These are phyloP conservation scores for Penicillium oxalicum DNA, from an alignment of 2,329 filamentous ascomycete genomes.

Conservation along the genomic window DNA sequence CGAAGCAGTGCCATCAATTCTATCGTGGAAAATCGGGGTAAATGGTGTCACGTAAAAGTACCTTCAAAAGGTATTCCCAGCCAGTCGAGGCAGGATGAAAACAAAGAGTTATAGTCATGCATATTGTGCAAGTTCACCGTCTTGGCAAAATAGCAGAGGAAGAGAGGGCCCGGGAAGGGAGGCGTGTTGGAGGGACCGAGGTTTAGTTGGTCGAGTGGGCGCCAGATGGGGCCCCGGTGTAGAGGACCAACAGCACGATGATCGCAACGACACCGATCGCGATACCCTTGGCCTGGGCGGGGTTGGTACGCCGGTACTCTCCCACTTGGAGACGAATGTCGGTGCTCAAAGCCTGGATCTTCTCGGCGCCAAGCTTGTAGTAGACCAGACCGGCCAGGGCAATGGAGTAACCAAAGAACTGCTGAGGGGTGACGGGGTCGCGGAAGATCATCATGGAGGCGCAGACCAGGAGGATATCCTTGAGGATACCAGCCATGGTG, in stretches of 20 bases:
- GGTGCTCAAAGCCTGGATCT: conserved; percentile 48
- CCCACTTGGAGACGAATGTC: conserved; percentile 37
- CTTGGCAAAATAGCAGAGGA: background rate
- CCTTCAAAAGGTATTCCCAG: background rate
- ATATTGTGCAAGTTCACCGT: conserved; percentile 3
- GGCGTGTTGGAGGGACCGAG: background rate
- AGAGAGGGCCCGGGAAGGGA: background rate
- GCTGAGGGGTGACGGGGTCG: conserved; percentile 61
- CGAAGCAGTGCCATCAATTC: background rate
- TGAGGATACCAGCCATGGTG: conserved; percentile 74
- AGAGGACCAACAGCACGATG: conserved; percentile 18
- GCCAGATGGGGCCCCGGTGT: conserved; percentile 16
- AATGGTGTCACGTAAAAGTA: background rate
- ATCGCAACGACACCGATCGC: conserved; percentile 13
- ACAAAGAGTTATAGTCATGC: conserved; percentile 7
- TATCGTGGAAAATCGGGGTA: background rate
- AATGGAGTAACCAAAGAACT: conserved; percentile 68
- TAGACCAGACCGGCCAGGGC: conserved; percentile 58
- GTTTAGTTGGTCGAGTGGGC: conserved; percentile 16
- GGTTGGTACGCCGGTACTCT: conserved; percentile 23
- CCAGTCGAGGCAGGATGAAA: background rate
- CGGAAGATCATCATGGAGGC: conserved; percentile 69
- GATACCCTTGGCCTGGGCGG: conserved; percentile 17
- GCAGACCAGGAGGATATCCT: conserved; percentile 73
- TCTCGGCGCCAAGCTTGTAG: conserved; percentile 57